Evolutionary conservation across 106 monocot species (phyloP), one percentile per base, ranked within the genome.

Genomic region (Chionographis japonica): DNA sequence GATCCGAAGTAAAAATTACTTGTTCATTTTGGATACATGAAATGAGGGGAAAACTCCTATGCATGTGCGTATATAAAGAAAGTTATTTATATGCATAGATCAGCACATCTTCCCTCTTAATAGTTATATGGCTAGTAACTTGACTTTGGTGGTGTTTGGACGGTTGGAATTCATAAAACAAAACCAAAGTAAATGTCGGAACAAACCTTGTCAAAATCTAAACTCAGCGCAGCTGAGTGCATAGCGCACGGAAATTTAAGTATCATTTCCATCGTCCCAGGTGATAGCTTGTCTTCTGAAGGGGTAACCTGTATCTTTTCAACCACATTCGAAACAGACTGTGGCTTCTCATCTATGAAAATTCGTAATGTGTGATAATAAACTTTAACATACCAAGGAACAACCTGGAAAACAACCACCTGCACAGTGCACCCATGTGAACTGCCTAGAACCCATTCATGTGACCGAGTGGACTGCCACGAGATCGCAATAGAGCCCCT

Each of bases 321-420:
- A 57, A 98, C 67, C 55, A 98, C 63, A 74, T 87, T 72, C 39
- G 80, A 75, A 12, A 80, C 37, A 67, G 40, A 61, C 53, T 80
- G 79, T 61, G 78, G 51, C 64, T 79, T 78, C 18, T 90, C 92
- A 77, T 93, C 86, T 41, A 98, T 63, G 51, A 72, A 87, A 59
- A 98, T 89, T 68, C 75, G 50, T 37, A 98, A 61, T 9, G 92
- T 93, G 58, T 98, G 97, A 74, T 98, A 98, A 64, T 92, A 98
- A 60, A 90, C 90, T 71, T 83, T 87, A 67, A 98, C 92, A 79
- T 98, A 92, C 97, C 97, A 98, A 12, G 97, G 97, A 52, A 92
- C 89, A 62, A 98, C 84, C 67, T 98, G 97, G 60, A 98, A 90
- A 75, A 98, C 62, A 17, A 85, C 71, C 69, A 69, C 87, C 37